These are phyloP conservation scores for Pichia exigua DNA, from an alignment of 805 yeast genomes.

Conservation along the genomic window DNA sequence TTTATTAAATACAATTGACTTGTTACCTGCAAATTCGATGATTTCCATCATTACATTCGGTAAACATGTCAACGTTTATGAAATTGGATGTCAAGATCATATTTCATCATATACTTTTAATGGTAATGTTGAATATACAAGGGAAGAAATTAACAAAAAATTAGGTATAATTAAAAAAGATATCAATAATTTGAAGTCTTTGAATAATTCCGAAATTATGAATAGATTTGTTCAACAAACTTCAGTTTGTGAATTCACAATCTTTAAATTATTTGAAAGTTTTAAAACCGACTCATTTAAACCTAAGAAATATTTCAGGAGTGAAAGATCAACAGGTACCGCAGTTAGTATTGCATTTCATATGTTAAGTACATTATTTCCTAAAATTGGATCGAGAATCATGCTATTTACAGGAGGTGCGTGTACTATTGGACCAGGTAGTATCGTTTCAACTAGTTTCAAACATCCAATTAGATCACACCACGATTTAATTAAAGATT, in stretches of 20 bases:
- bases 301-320: conserved; percentile 36
- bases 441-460: conserved; percentile 45
- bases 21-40: conserved; percentile 45
- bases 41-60: conserved; percentile 57
- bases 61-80: conserved; percentile 51
- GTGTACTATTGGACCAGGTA: conserved; percentile 59
- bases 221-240: conserved; percentile 41
- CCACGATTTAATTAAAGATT: conserved; percentile 45
- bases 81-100: conserved; percentile 33
- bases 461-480: conserved; percentile 64
- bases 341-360: conserved; percentile 44
- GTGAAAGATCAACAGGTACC: conserved; percentile 49
- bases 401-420: conserved; percentile 56
- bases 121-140: conserved; percentile 45
- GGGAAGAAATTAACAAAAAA: conserved; percentile 37
- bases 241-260: conserved; percentile 41
- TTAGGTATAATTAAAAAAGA: conserved; percentile 38
- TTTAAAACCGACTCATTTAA: conserved; percentile 45
- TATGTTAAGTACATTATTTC: conserved; percentile 31
- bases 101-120: conserved; percentile 40
- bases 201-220: conserved; percentile 12
- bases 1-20: conserved; percentile 33
- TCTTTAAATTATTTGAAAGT: conserved; percentile 41
- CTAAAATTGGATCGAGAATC: conserved; percentile 47
- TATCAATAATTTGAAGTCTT: conserved; percentile 10